These are phyloP conservation scores for Powellomyces hirtus DNA, from an alignment of 192 early-diverging fungal species.

Conservation along the genomic window DNA sequence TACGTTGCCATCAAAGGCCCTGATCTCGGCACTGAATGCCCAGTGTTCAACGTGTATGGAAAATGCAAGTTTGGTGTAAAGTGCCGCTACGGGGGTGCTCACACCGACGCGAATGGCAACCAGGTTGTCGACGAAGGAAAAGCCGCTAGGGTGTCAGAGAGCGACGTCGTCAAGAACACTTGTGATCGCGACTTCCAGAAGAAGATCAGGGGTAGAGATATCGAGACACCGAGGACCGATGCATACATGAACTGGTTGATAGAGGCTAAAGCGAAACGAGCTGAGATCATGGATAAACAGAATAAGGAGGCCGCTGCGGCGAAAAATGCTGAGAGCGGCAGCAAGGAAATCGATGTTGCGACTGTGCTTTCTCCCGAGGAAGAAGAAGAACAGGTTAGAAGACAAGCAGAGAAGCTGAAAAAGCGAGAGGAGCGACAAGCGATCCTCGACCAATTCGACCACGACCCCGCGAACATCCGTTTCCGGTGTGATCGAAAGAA, in stretches of 20 bases:
- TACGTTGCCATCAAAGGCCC: slow-evolving; percentile 71
- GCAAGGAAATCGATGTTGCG: not conserved
- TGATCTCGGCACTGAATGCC: slow-evolving; percentile 74
- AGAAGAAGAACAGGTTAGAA: not conserved
- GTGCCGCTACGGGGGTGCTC: slow-evolving; percentile 45
- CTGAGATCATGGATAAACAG: not conserved
- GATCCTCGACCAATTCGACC: slow-evolving; percentile 30
- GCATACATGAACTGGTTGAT: slow-evolving; percentile 10
- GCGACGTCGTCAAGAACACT: slow-evolving; percentile 10
- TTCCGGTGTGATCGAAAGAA: slow-evolving; percentile 55
- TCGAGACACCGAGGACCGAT: slow-evolving; percentile 8
- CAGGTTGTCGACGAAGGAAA: slow-evolving; percentile 57
- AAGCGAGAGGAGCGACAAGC: not conserved
- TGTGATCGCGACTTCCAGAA: slow-evolving; percentile 29
- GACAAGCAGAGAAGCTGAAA: not conserved
- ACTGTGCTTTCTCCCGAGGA: not conserved
- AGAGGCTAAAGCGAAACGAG: slow-evolving; percentile 12
- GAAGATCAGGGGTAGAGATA: not conserved
- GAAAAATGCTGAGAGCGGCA: not conserved
- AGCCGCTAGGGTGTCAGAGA: not conserved
- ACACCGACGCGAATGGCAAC: slow-evolving; percentile 44
- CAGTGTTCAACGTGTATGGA: slow-evolving; percentile 70
- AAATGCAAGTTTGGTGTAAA: slow-evolving; percentile 56
- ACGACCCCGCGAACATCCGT: slow-evolving; percentile 40
- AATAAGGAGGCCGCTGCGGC: not conserved